Base-by-base conservation (phyloP, 306 rosid genomes). In the Lotus japonicus region DNA sequence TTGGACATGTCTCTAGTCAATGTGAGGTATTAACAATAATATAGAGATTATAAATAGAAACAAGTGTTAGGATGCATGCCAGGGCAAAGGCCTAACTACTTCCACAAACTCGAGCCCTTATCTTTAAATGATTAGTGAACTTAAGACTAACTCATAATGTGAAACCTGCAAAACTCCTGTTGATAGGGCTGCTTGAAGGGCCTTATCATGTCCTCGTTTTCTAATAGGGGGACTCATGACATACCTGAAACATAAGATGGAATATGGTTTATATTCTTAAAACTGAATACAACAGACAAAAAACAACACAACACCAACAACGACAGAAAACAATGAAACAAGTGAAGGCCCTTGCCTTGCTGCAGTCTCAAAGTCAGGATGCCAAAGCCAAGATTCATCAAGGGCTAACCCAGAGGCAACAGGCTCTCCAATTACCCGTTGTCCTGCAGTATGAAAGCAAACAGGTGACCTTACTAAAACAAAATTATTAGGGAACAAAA, bases 211-310 rank as follows among this genome's bases (percentile, higher is more conserved):
- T 67, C 97, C 97, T 36, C 72, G 70, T 16, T 74, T 82, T 79
- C 98, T 88, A 51, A 92, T 88, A 42, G 98, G 97, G 59, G 98
- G 98, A 68, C 98, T 92, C 97, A 92, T 92, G 45, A 92, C 97
- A 83, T 80, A 89, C 96, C 98, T 92, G 82, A 88, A 68, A 73
- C 70, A 72, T 28, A 69, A 79, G 54, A 59, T 68, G 41, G 65
- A 10, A 63, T 51, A 58, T 19, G 16, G 28, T 23, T 57, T 69
- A 51, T 12, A 64, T 60, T 73, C 62, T 69, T 45, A 61, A 58
- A 72, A 70, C 31, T 42, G 61, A 52, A 70, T 39, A 21, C 35
- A 48, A 44, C 9, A 66, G 26, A 21, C 1, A 21, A 21, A 21
- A 1, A 21, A 21, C 26, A 21, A 21, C 26, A 21, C 26, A 21